A percentile compares a stretch with the other conserved stretches of the same genome.
Evolutionary conservation across 2,329 filamentous ascomycete species (phyloP).

Genomic region (Pseudocercospora musae): DNA sequence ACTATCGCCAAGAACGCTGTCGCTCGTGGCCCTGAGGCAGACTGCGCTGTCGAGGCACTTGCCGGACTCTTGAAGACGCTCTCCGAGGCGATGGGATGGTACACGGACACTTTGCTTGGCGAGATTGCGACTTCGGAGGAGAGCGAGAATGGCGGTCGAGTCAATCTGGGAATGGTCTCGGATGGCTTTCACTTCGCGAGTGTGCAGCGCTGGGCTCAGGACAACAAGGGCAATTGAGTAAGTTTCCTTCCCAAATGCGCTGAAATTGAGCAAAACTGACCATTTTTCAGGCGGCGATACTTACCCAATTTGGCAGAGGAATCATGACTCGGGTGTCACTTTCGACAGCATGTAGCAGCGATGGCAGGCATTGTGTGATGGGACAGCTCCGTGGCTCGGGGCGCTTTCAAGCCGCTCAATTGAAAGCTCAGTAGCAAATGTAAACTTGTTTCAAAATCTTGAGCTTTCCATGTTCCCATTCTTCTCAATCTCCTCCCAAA

Average conservation of each 20-base stretch:
- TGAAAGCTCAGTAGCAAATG: background rate
- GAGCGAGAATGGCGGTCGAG: slow-evolving; percentile 11
- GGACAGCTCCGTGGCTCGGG: background rate
- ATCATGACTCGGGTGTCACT: background rate
- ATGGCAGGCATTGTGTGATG: background rate
- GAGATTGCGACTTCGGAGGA: slow-evolving; percentile 12
- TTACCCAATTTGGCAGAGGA: background rate
- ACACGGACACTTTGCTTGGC: slow-evolving; percentile 16
- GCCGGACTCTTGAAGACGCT: slow-evolving; percentile 7
- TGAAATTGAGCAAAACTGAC: background rate
- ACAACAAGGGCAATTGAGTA: background rate
- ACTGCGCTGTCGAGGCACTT: slow-evolving; percentile 1
- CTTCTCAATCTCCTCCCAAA: background rate
- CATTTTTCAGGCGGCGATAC: background rate
- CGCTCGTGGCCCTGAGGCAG: slow-evolving; percentile 1
- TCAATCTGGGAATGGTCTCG: slow-evolving; percentile 15
- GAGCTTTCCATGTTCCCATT: no score
- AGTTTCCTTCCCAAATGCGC: background rate
- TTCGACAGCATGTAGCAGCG: background rate
- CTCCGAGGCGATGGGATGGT: slow-evolving; percentile 14
- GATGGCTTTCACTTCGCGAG: slow-evolving; percentile 16
- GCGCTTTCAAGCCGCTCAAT: no score
- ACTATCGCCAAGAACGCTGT: background rate
- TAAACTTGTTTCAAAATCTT: background rate
- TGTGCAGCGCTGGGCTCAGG: slow-evolving; percentile 3